Percentiles rank a stretch among this genome's conserved stretches.
Conservation (phyloP, 768 basidiomycete species). For the Mycena galericulata region DNA sequence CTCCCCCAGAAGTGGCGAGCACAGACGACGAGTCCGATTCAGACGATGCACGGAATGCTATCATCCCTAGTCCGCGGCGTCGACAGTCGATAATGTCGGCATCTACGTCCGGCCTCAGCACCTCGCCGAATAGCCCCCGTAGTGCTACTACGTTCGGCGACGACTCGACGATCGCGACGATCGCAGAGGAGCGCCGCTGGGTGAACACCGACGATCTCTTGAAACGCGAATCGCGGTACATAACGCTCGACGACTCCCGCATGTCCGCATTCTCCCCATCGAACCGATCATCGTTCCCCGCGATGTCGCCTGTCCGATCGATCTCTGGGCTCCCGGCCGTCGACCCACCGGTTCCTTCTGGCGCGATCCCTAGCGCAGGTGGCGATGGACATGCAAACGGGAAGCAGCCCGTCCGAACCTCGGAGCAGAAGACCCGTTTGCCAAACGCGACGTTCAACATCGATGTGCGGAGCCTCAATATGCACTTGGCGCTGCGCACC, state of each 20-base stretch:
- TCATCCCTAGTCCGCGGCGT: conserved; percentile 44
- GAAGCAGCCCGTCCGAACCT: neutral
- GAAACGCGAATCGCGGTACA: conserved; percentile 57
- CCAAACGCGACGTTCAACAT: conserved; percentile 67
- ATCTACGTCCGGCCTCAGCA: conserved; percentile 30
- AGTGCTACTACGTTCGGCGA: conserved; percentile 30
- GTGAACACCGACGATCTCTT: conserved; percentile 51
- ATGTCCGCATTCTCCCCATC: conserved; percentile 57
- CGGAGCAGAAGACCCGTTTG: conserved; percentile 46
- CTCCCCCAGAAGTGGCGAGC: conserved; percentile 28
- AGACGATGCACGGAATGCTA: conserved; percentile 52
- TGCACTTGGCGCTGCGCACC: conserved; percentile 71
- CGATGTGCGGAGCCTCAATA: conserved; percentile 68
- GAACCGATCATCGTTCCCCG: conserved; percentile 43
- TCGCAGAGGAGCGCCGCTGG: conserved; percentile 47
- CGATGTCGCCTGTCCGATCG: conserved; percentile 21
- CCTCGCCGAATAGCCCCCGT: conserved; percentile 34
- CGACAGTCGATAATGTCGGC: conserved; percentile 29
- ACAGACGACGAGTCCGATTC: conserved; percentile 44
- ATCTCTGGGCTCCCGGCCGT: conserved; percentile 13
- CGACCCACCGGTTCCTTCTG: conserved; percentile 17
- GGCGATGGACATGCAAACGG: neutral
- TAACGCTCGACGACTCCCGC: conserved; percentile 59
- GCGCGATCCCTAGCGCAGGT: neutral
- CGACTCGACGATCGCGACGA: conserved; percentile 31